Evolutionary conservation across 1,284 basidiomycete genomes (phyloP).

Genomic region (Austropuccinia psidii): DNA sequence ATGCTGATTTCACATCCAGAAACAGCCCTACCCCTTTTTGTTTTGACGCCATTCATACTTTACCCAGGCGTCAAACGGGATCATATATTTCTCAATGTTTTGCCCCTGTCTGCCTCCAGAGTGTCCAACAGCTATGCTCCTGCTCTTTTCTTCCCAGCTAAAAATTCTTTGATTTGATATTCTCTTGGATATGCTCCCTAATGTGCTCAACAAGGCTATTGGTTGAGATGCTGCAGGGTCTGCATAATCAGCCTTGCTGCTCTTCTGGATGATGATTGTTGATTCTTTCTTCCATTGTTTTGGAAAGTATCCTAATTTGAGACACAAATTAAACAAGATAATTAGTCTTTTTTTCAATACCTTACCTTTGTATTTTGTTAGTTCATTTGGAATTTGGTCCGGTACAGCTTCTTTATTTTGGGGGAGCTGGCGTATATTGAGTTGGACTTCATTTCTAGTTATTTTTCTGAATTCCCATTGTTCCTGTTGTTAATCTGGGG

Average conservation of each 20-base stretch:
- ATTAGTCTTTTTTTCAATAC: background rate
- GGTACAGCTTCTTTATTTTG: background rate
- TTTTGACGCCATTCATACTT: constrained; percentile 1
- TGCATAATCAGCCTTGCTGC: background rate
- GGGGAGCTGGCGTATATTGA: no score
- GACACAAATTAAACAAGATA: background rate
- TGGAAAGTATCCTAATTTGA: background rate
- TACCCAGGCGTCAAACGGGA: background rate
- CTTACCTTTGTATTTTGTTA: background rate
- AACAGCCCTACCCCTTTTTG: background rate
- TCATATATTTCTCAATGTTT: background rate
- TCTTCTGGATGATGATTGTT: constrained; percentile 5
- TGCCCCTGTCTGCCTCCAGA: background rate
- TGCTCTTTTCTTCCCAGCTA: background rate
- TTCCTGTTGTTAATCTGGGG: no score
- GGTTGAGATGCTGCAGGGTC: background rate
- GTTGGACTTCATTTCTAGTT: background rate
- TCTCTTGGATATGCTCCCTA: constrained; percentile 10
- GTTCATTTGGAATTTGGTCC: background rate
- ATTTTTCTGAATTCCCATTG: background rate
- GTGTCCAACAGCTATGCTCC: background rate
- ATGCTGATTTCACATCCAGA: constrained; percentile 14
- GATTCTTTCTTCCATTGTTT: background rate
- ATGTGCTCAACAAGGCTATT: background rate
- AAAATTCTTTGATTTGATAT: background rate